A percentile compares a stretch with the other conserved stretches of the same genome.
phyloP scores from a whole-genome alignment of 2,329 filamentous ascomycete genomes.

The Tolypocladium guangdongense region DNA sequence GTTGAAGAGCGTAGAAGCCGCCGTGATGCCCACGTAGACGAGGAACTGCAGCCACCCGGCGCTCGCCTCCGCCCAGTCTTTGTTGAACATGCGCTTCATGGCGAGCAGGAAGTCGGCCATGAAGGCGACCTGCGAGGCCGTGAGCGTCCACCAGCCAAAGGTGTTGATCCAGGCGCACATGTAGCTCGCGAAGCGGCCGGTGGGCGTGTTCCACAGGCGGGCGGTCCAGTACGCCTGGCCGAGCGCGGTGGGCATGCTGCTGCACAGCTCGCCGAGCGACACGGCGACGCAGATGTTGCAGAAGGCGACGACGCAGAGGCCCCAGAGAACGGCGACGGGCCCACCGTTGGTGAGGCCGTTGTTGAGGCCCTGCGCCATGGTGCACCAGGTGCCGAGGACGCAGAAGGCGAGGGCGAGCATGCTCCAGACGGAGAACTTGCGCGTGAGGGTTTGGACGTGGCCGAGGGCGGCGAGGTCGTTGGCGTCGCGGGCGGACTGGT shows the following conservation, averaged over 20 bases:
- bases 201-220: constrained; percentile 22
- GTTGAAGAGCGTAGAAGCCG: constrained; percentile 37
- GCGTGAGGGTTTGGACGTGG: constrained; percentile 26
- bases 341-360: constrained; percentile 44
- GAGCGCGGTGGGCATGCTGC: constrained; percentile 47
- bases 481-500: constrained; percentile 23
- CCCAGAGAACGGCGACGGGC: constrained; percentile 43
- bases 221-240: constrained; percentile 48
- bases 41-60: constrained; percentile 44
- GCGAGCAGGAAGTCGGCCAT: constrained; percentile 46
- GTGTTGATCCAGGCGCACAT: constrained; percentile 51
- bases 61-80: constrained; percentile 30
- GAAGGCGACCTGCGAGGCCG: constrained; percentile 44
- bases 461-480: constrained; percentile 29
- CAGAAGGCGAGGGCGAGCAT: constrained; percentile 47
- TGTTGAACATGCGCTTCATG: constrained; percentile 43
- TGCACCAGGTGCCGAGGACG: constrained; percentile 47
- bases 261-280: constrained; percentile 44
- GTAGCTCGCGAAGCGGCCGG: constrained; percentile 40
- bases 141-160: constrained; percentile 47
- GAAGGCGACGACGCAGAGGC: constrained; percentile 37
- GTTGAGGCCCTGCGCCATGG: constrained; percentile 36
- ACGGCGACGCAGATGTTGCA: constrained; percentile 44
- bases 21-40: constrained; percentile 39
- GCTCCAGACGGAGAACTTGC: constrained; percentile 42